Conservation (phyloP, 768 basidiomycete species). For the Serendipita sp. region DNA sequence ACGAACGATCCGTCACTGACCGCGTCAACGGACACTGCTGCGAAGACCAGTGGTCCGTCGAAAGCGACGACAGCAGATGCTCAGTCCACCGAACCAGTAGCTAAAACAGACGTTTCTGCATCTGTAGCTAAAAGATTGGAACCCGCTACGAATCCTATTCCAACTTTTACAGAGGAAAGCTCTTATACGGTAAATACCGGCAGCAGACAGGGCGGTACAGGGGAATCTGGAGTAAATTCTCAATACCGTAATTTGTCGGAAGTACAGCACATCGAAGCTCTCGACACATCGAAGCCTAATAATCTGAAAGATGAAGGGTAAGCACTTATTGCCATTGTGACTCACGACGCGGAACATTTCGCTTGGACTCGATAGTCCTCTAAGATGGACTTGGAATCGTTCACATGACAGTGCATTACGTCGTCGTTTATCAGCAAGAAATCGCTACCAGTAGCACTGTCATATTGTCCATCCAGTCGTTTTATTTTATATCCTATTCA, state of each 20-base stretch:
- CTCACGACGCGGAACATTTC: neutral
- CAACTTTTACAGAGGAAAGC: conserved; percentile 17
- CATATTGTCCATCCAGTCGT: conserved; percentile 4
- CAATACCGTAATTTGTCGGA: too few relatives aligned
- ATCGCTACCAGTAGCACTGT: neutral
- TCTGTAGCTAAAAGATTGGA: conserved; percentile 14
- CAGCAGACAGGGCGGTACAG: too few relatives aligned
- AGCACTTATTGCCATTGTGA: conserved; percentile 23
- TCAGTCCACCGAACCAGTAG: conserved; percentile 5
- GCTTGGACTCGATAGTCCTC: neutral
- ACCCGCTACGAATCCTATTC: conserved; percentile 14
- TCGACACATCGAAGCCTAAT: conserved; percentile 40
- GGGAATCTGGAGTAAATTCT: too few relatives aligned
- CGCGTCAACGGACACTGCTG: conserved; percentile 15
- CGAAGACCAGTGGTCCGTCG: conserved; percentile 11
- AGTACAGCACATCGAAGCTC: neutral
- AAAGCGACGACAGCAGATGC: conserved; percentile 10
- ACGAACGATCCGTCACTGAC: conserved; percentile 19
- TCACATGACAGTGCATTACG: neutral
- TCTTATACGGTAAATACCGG: conserved; percentile 19
- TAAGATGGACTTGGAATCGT: neutral
- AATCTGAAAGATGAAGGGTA: conserved; percentile 99
- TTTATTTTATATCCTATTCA: conserved; percentile 39
- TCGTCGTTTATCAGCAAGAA: neutral
- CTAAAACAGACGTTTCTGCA: neutral